Evolutionary conservation across 1,139 yeast genomes (phyloP).

Genomic region (Pichia sp.): DNA sequence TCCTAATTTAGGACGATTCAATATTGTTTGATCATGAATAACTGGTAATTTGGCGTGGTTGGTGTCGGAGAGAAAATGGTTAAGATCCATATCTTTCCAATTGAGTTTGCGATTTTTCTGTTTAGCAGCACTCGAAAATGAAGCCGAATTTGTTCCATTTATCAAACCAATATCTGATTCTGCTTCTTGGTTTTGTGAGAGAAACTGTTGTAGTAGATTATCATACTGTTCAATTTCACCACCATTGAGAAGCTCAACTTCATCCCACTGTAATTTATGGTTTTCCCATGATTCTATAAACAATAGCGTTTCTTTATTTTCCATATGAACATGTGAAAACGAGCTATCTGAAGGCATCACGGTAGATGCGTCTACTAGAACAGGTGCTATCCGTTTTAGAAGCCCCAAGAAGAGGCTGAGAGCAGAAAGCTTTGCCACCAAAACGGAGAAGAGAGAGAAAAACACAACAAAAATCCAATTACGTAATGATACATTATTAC

Average conservation of each 20-base stretch:
- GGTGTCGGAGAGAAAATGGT: slow-evolving; percentile 20
- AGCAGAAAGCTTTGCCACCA: no score
- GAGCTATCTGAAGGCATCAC: slow-evolving; percentile 9
- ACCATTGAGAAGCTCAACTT: slow-evolving; percentile 24
- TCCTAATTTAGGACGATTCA: slow-evolving; percentile 13
- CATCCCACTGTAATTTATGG: slow-evolving; percentile 30
- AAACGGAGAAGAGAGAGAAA: no score
- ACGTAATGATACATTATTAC: no score
- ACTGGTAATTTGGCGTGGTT: slow-evolving; percentile 4
- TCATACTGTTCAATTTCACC: slow-evolving; percentile 11
- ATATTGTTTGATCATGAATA: slow-evolving; percentile 18
- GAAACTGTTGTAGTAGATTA: slow-evolving; percentile 21
- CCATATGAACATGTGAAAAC: slow-evolving; percentile 26
- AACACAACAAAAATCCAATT: no score
- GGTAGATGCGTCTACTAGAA: neutral
- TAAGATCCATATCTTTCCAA: slow-evolving; percentile 30
- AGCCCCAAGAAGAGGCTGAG: no score
- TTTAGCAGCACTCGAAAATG: slow-evolving; percentile 21
- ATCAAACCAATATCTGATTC: slow-evolving; percentile 17
- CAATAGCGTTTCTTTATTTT: slow-evolving; percentile 27
- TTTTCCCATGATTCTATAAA: slow-evolving; percentile 31
- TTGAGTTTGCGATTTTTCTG: slow-evolving; percentile 21
- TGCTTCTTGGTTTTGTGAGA: slow-evolving; percentile 20
- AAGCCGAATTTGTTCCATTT: slow-evolving; percentile 20
- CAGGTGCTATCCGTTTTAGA: no score